Base-by-base conservation (phyloP, 768 basidiomycete species). In the Serendipita sp. region DNA sequence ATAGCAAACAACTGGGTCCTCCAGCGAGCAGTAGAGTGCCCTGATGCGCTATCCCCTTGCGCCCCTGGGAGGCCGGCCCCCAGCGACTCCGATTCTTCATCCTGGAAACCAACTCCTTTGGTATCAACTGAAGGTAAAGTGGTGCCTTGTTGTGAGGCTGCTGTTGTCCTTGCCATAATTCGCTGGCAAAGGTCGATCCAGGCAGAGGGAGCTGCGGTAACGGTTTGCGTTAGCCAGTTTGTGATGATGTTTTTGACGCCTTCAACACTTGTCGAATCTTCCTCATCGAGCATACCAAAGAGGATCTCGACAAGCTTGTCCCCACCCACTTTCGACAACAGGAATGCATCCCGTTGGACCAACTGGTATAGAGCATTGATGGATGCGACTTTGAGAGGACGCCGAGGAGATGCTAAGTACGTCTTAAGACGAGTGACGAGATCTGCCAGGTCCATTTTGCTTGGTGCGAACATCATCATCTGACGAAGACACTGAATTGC, bases 161-260 rank as follows among this genome's bases (percentile, higher is more conserved):
- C 90, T 3, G 90, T 92, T 11, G 92, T 94, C 9, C 90, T 80
- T 3, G 90, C 85, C 92, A 99, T 97, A 70, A 99, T 98, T 26
- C 92, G 78, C 72, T 97, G 95, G 68, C 95, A 98, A 1, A 98
- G 78, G 69, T 94, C 93, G 62, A 99, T 96, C 96, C 96, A 99
- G 0, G 94, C 96, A 0, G 88, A 92, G 0, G 96, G 95, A 65
- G 93, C 90, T 63, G 89, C 82, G 20, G 89, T 79, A 1, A 91
- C 94, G 0, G 96, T 98, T 72, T 99, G 96, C 65, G 88, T 83
- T 4, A 98, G 77, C 96, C 96, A 99, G 66, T 88, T 90, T 13
- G 82, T 77, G 67, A 98, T 98, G 63, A 97, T 92, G 65, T 90
- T 87, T 31, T 89, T 79, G 24, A 98, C 93, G 3, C 96, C 96